phyloP scores from a whole-genome alignment of 1,284 basidiomycete species.

The Phenoliferia sp. region DNA sequence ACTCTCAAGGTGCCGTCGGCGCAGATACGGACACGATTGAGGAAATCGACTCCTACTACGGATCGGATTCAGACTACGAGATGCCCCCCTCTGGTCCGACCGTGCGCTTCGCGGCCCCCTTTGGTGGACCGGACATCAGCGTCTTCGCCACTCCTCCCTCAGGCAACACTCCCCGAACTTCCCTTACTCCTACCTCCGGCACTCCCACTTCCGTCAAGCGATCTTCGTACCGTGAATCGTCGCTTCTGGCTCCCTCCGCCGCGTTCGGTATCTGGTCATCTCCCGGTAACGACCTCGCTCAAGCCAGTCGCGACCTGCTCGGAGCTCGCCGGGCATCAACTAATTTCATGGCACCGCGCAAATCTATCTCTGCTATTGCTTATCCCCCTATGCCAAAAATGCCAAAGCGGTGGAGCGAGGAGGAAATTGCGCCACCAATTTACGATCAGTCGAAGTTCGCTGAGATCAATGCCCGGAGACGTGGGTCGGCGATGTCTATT shows the following conservation, averaged over 20 bases:
- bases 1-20: conserved; percentile 47
- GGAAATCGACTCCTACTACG: conserved; percentile 20
- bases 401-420: no score
- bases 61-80: conserved; percentile 13
- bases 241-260: no score
- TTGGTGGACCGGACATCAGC: not conserved
- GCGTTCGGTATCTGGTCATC: no score
- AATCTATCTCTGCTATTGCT: not conserved
- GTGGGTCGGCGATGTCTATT: conserved; percentile 19
- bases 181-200: no score
- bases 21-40: conserved; percentile 40
- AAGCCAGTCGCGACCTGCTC: conserved; percentile 8
- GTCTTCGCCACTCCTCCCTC: conserved; percentile 15
- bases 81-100: conserved; percentile 1
- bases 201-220: no score
- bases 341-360: not conserved
- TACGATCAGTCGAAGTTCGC: conserved; percentile 2
- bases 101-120: no score
- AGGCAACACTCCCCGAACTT: no score
- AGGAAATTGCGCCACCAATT: conserved; percentile 3
- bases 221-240: no score
- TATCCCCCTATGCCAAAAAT: not conserved
- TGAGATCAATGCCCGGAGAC: not conserved
- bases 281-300: not conserved
- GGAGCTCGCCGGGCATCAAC: conserved; percentile 11